Conservation (phyloP, 2,329 filamentous ascomycete genomes). For the Cadophora gregata region DNA sequence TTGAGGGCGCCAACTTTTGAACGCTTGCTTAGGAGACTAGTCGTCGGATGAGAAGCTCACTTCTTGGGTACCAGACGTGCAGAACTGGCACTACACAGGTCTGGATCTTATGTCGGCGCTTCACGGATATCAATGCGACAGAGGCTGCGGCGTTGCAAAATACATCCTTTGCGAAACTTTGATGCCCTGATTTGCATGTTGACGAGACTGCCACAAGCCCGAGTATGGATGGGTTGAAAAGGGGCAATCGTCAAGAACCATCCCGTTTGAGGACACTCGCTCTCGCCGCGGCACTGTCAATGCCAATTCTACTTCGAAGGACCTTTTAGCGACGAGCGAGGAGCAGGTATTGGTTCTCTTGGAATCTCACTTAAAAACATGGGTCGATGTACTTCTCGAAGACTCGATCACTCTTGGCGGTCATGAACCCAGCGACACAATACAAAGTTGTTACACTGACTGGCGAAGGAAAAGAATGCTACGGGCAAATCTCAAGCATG, state of each 20-base stretch:
- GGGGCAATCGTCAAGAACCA: not conserved
- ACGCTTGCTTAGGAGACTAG: not conserved
- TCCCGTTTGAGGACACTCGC: not conserved
- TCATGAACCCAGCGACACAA: not conserved
- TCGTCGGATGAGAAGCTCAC: not conserved
- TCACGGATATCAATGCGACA: conserved; percentile 3
- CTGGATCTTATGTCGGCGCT: not conserved
- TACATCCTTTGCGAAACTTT: not conserved
- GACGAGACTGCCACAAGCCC: not conserved
- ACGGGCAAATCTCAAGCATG: not conserved
- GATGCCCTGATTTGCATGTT: not conserved
- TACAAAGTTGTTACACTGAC: not conserved
- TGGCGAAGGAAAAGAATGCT: too few species aligned
- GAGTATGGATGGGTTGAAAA: not conserved
- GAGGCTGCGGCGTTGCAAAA: not conserved
- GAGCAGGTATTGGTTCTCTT: not conserved
- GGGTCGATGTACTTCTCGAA: not conserved
- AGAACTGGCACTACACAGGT: not conserved
- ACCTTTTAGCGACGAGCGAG: not conserved
- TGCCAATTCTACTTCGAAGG: not conserved
- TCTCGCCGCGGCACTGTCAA: not conserved
- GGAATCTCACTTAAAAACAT: not conserved
- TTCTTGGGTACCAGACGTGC: not conserved
- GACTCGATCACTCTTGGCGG: not conserved
- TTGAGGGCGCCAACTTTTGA: not conserved